Conservation (phyloP, 2,329 filamentous ascomycete species). For the Trichophyton benhamiae region DNA sequence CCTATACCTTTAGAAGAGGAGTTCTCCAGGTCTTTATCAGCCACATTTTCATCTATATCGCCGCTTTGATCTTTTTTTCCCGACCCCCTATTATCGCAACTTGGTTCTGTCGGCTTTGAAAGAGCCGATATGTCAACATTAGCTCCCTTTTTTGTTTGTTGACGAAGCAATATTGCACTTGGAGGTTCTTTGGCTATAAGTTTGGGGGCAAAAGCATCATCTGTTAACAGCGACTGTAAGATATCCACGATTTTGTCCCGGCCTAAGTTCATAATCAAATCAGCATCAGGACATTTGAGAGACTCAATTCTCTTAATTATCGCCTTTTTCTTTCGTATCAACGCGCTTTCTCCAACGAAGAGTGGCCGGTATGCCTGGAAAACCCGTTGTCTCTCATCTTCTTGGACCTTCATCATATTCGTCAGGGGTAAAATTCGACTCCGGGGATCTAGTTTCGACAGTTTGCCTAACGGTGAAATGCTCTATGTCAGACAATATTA, state of each 20-base stretch:
- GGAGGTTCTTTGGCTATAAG: not conserved
- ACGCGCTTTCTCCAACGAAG: not conserved
- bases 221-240: not conserved
- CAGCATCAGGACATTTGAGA: not conserved
- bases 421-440: not conserved
- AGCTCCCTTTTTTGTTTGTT: not conserved
- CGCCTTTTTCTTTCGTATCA: not conserved
- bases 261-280: not conserved
- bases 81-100: too few relatives aligned
- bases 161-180: not conserved
- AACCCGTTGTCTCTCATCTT: not conserved
- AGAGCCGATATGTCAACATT: not conserved
- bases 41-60: too few relatives aligned
- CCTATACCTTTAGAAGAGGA: too few relatives aligned
- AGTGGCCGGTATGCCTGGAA: not conserved
- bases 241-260: not conserved
- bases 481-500: not conserved
- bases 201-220: not conserved
- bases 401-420: not conserved
- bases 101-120: too few relatives aligned
- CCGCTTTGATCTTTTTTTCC: too few relatives aligned
- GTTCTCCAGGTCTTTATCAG: too few relatives aligned
- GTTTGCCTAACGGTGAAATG: not conserved
- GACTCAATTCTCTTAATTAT: not conserved
- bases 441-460: not conserved